A percentile compares a stretch with the other conserved stretches of the same genome.
phyloP scores from a whole-genome alignment of 371 early-diverging fungal genomes.

The Saksenaea oblongispora region DNA sequence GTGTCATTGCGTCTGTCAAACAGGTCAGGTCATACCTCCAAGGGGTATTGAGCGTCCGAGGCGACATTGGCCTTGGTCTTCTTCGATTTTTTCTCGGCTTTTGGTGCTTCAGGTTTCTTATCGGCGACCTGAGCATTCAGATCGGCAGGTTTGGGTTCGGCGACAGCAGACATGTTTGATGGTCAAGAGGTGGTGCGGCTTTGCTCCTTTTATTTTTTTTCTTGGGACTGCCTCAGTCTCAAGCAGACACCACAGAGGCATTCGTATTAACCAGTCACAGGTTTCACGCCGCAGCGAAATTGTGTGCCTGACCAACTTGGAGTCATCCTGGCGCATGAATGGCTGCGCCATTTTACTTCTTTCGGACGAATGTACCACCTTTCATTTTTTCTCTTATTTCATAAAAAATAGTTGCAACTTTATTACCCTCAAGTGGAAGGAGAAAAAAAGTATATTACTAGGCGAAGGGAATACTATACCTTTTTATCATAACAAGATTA shows the following conservation, averaged over 20 bases:
- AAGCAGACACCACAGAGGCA: background rate
- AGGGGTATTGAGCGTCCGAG: constrained; percentile 49
- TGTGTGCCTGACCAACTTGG: background rate
- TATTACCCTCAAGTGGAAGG: no score
- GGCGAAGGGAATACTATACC: no score
- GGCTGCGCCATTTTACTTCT: no score
- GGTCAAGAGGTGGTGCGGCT: background rate
- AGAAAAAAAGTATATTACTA: no score
- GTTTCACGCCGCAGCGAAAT: background rate
- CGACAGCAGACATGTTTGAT: constrained; percentile 54
- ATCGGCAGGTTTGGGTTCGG: constrained; percentile 1
- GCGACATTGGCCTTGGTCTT: constrained; percentile 60
- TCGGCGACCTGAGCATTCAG: constrained; percentile 5
- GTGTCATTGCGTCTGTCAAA: background rate
- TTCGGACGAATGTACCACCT: no score
- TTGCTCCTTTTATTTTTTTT: no score
- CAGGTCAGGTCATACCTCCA: constrained; percentile 45
- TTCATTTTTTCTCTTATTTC: no score
- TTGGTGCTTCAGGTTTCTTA: constrained; percentile 14
- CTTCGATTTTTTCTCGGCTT: constrained; percentile 26
- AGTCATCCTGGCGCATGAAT: no score
- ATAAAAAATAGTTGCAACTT: no score
- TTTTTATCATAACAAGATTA: no score
- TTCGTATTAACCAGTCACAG: background rate
- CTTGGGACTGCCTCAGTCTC: no score